Evolutionary conservation across 352 stramenopile species (phyloP), one percentile per base, ranked within the genome.

Genomic region (Pythium brassicae): DNA sequence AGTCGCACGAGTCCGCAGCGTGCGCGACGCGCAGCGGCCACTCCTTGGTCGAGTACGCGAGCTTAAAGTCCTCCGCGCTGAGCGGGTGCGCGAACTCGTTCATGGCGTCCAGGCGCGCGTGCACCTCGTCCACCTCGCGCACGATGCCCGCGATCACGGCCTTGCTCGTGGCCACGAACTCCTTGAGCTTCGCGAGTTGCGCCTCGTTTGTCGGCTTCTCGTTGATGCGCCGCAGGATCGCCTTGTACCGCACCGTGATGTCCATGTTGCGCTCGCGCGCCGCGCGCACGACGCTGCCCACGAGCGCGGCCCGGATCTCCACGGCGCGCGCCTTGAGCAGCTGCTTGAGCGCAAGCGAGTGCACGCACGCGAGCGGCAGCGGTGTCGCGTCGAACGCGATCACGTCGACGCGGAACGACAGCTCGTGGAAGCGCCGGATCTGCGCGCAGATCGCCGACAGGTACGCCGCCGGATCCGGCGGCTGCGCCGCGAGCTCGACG

Each of bases 141-240:
- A 90, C 74, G 35, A 96, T 86, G 0, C 77, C 77, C 0, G 76
- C 67, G 20, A 96, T 92, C 17, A 89, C 76, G 7, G 61, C 62
- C 53, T 95, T 96, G 47, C 81, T 94, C 14, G 83, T 77, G 27
- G 71, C 78, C 47, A 97, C 90, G 61, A 96, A 97, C 39, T 89
- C 84, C 55, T 94, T 91, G 4, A 98, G 63, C 50, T 88, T 85
- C 3, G 89, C 86, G 4, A 98, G 69, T 49, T 98, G 86, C 3
- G 87, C 84, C 62, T 98, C 92, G 62, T 97, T 97, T 12, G 74
- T 87, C 9, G 91, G 92, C 51, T 97, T 97, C 48, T 97, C 86
- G 35, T 86, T 89, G 64, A 97, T 96, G 8, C 90, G 76, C 15
- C 77, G 62, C 22, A 98, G 61, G 23, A 98, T 97, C 20, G 74